Base-by-base conservation (phyloP, 148 eudicot genomes). In the Rhododendron williamsianum region DNA sequence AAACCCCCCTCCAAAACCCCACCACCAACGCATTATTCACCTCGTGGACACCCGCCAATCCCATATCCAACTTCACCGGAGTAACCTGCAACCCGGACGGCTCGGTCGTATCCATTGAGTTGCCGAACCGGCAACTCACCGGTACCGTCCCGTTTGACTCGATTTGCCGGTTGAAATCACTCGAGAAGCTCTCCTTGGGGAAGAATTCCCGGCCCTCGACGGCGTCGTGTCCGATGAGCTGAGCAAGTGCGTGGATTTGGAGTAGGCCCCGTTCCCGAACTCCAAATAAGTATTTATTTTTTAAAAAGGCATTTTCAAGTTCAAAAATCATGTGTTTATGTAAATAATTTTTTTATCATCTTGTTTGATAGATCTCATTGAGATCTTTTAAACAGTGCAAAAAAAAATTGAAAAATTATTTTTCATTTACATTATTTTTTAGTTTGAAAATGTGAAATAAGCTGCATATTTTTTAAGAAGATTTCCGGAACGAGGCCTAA, bases 121-220 rank as follows among this genome's bases (percentile, higher is more conserved):
- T 96, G 11, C 93, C 99, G 1, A 88, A 87, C 7, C 91, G 80
- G 25, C 43, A 85, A 4, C 85, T 96, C 27, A 73, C 92, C 6
- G 95, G 96, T 2, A 13, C 82, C 0, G 84, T 94, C 30, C 96
- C 97, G 0, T 84, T 95, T 1, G n/a, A 81, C 23, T 72, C 89
- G 0, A 89, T 95, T 11, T 96, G 99, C 86, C 54, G 86, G 19
- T 90, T 96, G 1, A 35, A 89, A 4, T 91, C 91, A 11, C 85
- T 96, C 23, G 87, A 90, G 52, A 95, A 87, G 82, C 98, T 96
- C 72, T 87, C 94, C 3, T 78, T 96, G 19, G 98, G 98, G 33
- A 82, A 21, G 43, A 96, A 96, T 46, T 87, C 84, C 5, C 41
- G 41, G 41, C 41, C 9, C 60, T 96, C 16, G 0, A 52, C 9